Conservation (phyloP, 257 asterid genomes). For the Plantago major region DNA sequence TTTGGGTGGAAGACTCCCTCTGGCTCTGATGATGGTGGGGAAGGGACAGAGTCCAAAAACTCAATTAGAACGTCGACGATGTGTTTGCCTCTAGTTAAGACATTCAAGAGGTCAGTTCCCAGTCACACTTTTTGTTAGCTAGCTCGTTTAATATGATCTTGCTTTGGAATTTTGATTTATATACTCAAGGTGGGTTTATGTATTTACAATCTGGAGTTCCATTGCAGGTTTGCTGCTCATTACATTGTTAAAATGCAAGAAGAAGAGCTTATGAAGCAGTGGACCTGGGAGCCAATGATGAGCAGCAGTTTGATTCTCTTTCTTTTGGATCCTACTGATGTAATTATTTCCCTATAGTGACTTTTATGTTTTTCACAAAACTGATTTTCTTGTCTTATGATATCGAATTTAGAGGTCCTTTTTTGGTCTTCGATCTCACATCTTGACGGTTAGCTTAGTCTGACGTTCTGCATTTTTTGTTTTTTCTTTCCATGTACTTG, state of each 20-base stretch:
- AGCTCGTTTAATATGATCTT: conserved; percentile 13
- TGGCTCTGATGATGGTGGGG: conserved; percentile 92
- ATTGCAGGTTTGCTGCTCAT: conserved; percentile 74
- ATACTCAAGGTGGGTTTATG: neutral
- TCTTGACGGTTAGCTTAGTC: conserved; percentile 12
- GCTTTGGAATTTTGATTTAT: neutral
- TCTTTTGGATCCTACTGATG: conserved; percentile 93
- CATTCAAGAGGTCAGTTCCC: conserved; percentile 76
- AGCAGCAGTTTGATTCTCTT: conserved; percentile 79
- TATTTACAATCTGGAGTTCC: conserved; percentile 14
- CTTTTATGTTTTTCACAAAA: conserved; percentile 14
- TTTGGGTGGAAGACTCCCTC: conserved; percentile 90
- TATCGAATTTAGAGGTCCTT: neutral
- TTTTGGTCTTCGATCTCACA: neutral
- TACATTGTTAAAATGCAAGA: conserved; percentile 71
- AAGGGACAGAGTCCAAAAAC: conserved; percentile 64
- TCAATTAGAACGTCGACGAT: conserved; percentile 66
- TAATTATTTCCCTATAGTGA: conserved; percentile 31
- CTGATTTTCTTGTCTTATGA: conserved; percentile 4
- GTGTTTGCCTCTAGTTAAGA: conserved; percentile 73
- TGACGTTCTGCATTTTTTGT: conserved; percentile 17
- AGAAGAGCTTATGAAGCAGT: conserved; percentile 65
- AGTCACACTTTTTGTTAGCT: conserved; percentile 16
- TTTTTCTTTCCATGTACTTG: conserved; percentile 13
- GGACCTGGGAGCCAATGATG: conserved; percentile 97